Percentiles rank a stretch among this genome's conserved stretches.
Conservation (phyloP, 164 flowering plant genomes). For the Kingdonia uniflora region DNA sequence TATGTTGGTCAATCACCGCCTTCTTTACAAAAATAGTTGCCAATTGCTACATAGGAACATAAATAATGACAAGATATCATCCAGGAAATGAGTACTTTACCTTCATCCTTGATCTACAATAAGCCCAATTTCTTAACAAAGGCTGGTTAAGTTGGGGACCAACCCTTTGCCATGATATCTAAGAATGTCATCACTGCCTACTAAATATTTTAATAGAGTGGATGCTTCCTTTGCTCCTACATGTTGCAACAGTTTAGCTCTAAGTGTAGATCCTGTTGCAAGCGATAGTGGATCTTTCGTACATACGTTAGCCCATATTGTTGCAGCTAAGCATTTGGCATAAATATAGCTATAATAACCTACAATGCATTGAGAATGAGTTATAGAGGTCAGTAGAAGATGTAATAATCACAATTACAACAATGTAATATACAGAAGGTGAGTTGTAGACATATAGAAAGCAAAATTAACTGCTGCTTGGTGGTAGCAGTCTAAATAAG, state of each 20-base stretch:
- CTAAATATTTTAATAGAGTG: constrained; percentile 52
- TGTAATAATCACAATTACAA: no score
- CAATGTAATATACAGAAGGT: no score
- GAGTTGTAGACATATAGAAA: not conserved
- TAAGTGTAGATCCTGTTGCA: constrained; percentile 57
- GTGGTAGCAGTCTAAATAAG: not conserved
- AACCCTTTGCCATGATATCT: constrained; percentile 42
- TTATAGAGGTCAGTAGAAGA: no score
- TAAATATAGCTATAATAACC: constrained; percentile 95
- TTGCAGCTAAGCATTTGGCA: constrained; percentile 87
- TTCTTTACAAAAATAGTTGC: no score
- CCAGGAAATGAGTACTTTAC: no score
- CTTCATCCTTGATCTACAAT: not conserved
- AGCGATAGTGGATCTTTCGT: constrained; percentile 75
- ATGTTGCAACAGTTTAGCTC: constrained; percentile 65
- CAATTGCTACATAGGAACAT: no score
- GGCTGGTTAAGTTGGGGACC: constrained; percentile 51
- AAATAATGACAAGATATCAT: no score
- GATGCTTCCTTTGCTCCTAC: constrained; percentile 91
- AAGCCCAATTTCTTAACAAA: constrained; percentile 52
- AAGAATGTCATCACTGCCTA: constrained; percentile 45
- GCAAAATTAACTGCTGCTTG: not conserved
- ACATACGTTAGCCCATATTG: constrained; percentile 75
- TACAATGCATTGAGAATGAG: no score
- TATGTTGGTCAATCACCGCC: no score